Evolutionary conservation across 1,284 basidiomycete genomes (phyloP), one percentile per base, ranked within the genome.

Genomic region (Mycena citricolor): DNA sequence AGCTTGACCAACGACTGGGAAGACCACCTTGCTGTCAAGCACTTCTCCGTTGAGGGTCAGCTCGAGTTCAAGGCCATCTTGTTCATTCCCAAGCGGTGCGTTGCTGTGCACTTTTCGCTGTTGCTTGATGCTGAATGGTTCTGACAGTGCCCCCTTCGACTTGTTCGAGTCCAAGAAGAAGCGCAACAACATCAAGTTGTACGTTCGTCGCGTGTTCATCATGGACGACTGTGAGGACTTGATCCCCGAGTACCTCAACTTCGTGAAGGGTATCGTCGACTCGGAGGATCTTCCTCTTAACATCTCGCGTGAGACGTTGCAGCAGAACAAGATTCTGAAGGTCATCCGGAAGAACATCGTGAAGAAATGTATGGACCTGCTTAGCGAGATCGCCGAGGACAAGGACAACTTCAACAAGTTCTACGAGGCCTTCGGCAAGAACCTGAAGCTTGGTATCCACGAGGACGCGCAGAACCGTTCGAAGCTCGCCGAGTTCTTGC

Each of bases 151-250:
- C 33, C 94, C 95, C 44, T 99, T 99, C 70, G 97, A 99, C 66
- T 86, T 99, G 69, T 99, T 99, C 73, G 97, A 99, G 80, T 91
- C 90, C 58, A 99, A 99, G 90, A 99, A 99, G 90, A 99, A 99
- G 86, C 91, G 95, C 65, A 98, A 98, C 84, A 99, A 98, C 89
- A 98, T 99, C 82, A 99, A 99, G 79, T 93, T 99, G 68, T 99
- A 99, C 70, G 97, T 99, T 60, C 94, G 97, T 76, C 93, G 97
- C 50, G 95, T 99, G 61, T 99, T 99, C 80, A 99, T 99, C 81
- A 97, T 97, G 90, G 95, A 99, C 73, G 95, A 99, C 75, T 98
- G 94, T 69, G 97, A 99, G 76, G 97, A 99, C 64, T 77, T 99
- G 66, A 98, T 99, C 65, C 97, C 97, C 61, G 97, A 99, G 73